Percentiles rank a stretch among this genome's conserved stretches.
Evolutionary conservation across 495 filamentous ascomycete genomes (phyloP).

Genomic region (Amniculicola lignicola): DNA sequence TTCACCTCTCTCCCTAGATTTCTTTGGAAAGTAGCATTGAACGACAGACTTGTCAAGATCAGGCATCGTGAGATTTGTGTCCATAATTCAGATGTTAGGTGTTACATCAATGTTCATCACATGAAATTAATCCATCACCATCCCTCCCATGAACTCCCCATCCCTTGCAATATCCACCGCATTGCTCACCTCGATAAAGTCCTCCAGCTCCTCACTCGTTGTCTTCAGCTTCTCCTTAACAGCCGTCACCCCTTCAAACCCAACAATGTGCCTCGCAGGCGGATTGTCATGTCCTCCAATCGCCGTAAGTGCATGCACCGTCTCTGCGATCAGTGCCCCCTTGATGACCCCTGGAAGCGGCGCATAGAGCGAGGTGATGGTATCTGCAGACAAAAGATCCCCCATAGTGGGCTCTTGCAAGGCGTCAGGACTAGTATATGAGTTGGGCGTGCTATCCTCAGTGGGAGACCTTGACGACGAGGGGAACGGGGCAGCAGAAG

Average conservation of each 20-base stretch:
- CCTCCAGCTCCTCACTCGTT: conserved; percentile 91
- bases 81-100: too few species aligned
- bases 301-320: conserved; percentile 84
- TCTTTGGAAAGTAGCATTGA: too few species aligned
- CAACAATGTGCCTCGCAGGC: conserved; percentile 89
- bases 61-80: too few species aligned
- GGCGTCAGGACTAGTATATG: conserved; percentile 33
- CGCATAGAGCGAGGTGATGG: conserved; percentile 69
- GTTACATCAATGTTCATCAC: too few species aligned
- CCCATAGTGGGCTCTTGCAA: conserved; percentile 44
- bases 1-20: too few species aligned
- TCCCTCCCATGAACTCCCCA: background rate
- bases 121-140: conserved; percentile 15
- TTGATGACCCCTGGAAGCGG: conserved; percentile 62
- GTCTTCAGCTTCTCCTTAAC: conserved; percentile 97
- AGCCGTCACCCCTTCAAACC: conserved; percentile 79
- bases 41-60: too few species aligned
- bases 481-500: conserved; percentile 11
- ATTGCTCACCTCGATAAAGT: conserved; percentile 86
- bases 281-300: conserved; percentile 96
- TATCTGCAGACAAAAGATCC: conserved; percentile 43
- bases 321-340: conserved; percentile 73
- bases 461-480: too few species aligned
- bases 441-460: conserved; percentile 17
- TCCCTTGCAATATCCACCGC: conserved; percentile 68